Percentiles rank a stretch among this genome's conserved stretches.
These are phyloP conservation scores for Penicillium paxilli DNA, from an alignment of 495 filamentous ascomycete species.

Conservation along the genomic window DNA sequence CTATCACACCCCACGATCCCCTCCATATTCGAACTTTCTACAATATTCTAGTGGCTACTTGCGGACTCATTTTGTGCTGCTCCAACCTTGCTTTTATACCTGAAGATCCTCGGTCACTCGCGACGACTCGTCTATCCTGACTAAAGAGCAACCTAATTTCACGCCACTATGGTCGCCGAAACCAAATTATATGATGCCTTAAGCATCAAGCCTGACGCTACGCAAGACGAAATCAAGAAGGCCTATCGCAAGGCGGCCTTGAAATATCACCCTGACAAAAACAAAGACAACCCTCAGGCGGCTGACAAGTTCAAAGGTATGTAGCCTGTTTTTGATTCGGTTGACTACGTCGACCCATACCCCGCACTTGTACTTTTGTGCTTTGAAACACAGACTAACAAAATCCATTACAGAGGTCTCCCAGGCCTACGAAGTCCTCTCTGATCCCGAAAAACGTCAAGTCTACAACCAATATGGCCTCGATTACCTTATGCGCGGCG, in stretches of 20 bases:
- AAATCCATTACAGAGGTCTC: constrained; percentile 68
- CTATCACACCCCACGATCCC: neutral
- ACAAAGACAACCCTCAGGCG: constrained; percentile 82
- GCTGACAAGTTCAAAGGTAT: constrained; percentile 84
- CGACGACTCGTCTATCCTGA: constrained; percentile 4
- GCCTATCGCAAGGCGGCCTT: constrained; percentile 90
- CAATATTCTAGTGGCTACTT: constrained; percentile 37
- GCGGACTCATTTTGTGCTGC: constrained; percentile 4
- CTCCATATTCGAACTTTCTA: constrained; percentile 20
- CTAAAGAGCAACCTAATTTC: constrained; percentile 20
- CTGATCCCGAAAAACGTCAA: constrained; percentile 95
- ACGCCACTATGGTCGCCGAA: constrained; percentile 74
- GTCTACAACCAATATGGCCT: constrained; percentile 93
- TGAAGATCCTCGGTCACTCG: neutral
- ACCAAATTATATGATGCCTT: constrained; percentile 82
- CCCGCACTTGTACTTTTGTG: constrained; percentile 6
- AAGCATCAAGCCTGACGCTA: constrained; percentile 72
- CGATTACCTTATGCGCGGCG: constrained; percentile 87
- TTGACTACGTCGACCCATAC: constrained; percentile 2
- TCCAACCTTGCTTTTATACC: constrained; percentile 15
- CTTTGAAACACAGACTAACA: constrained; percentile 15
- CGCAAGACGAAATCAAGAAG: constrained; percentile 96
- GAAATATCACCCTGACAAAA: constrained; percentile 96
- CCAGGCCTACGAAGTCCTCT: constrained; percentile 96
- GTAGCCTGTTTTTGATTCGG: constrained; percentile 7